Conservation (phyloP, 306 rosid species). For the Fragaria iinumae region DNA sequence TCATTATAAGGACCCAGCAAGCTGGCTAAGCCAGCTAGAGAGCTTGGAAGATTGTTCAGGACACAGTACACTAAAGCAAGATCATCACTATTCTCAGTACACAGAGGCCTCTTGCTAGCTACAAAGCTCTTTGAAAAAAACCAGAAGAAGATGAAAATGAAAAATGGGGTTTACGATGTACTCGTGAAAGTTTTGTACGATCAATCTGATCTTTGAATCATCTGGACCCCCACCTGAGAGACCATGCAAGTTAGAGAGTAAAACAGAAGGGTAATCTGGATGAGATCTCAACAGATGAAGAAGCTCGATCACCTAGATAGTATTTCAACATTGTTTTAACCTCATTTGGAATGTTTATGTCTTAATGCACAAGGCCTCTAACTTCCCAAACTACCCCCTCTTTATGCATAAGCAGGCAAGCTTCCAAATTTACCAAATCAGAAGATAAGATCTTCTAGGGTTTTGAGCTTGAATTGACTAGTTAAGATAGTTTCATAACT, state of each 20-base stretch:
- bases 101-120: conserved; percentile 22
- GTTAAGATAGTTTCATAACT: not conserved
- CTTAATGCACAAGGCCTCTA: not conserved
- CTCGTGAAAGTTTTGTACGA: conserved; percentile 44
- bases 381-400: conserved; percentile 1
- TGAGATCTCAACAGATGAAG: conserved; percentile 14
- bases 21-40: conserved; percentile 41
- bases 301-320: conserved; percentile 3
- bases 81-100: conserved; percentile 32
- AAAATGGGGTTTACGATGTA: conserved; percentile 30
- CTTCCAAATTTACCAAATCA: not conserved
- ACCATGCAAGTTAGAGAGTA: conserved; percentile 28
- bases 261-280: conserved; percentile 22
- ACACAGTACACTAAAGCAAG: conserved; percentile 32
- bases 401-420: not conserved
- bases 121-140: conserved; percentile 16
- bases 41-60: conserved; percentile 63
- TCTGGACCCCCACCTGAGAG: conserved; percentile 38
- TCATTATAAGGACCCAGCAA: conserved; percentile 46
- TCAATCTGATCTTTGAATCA: conserved; percentile 33
- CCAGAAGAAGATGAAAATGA: conserved; percentile 12
- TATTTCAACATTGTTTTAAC: conserved; percentile 13
- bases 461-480: not conserved
- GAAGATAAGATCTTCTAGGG: conserved; percentile 2
- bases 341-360: conserved; percentile 12